Percentiles rank a stretch among this genome's conserved stretches.
These are phyloP conservation scores for Agrocybe pediades DNA, from an alignment of 768 basidiomycete species.

Conservation along the genomic window DNA sequence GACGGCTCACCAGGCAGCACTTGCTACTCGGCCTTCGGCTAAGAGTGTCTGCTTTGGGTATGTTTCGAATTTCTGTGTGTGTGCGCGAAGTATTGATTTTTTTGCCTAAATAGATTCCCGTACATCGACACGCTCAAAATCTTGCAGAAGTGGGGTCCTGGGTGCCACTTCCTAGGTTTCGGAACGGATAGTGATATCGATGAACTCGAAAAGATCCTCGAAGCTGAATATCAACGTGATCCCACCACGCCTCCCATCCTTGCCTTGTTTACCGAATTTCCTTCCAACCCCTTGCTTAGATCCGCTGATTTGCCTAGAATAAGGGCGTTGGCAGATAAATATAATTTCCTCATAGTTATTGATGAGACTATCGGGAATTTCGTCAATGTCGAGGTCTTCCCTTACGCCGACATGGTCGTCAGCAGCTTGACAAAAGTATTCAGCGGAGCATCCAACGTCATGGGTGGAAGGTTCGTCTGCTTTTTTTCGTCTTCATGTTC, in stretches of 20 bases:
- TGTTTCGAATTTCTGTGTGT: constrained; percentile 27
- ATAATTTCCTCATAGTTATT: constrained; percentile 84
- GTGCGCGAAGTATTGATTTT: neutral
- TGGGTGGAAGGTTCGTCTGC: constrained; percentile 87
- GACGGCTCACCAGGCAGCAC: constrained; percentile 78
- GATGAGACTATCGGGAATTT: constrained; percentile 97
- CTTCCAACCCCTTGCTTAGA: constrained; percentile 93
- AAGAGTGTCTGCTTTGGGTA: constrained; percentile 97
- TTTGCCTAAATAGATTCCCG: constrained; percentile 75
- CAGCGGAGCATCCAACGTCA: constrained; percentile 92
- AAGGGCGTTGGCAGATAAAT: constrained; percentile 80
- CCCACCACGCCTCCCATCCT: constrained; percentile 62
- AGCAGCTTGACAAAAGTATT: constrained; percentile 95
- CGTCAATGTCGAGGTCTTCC: constrained; percentile 87
- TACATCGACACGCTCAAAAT: constrained; percentile 96
- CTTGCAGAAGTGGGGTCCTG: constrained; percentile 94
- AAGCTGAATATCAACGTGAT: constrained; percentile 37
- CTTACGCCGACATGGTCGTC: constrained; percentile 85
- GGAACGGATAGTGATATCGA: constrained; percentile 79
- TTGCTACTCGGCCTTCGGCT: constrained; percentile 51
- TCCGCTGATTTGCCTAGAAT: constrained; percentile 77
- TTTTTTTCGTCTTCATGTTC: neutral
- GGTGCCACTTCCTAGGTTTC: constrained; percentile 84
- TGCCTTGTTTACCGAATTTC: constrained; percentile 91
- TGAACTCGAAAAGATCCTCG: constrained; percentile 65